Evolutionary conservation across 2,329 filamentous ascomycete genomes (phyloP), one percentile per base, ranked within the genome.

Genomic region (Fusarium setosum): DNA sequence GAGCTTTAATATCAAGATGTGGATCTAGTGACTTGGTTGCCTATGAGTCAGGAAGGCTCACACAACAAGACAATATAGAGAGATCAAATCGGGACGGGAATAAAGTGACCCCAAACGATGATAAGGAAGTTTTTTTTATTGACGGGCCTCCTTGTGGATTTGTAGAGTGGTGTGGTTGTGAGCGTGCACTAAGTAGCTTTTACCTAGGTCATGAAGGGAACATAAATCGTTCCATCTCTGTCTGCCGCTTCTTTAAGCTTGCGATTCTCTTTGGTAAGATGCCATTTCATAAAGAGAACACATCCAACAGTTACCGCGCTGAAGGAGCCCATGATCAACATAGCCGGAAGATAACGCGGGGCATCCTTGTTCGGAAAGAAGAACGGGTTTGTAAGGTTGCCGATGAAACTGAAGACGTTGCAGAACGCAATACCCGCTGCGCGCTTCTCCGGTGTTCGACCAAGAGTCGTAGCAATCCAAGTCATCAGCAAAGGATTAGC

Each of bases 321-420:
- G 26, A 69, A 69, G 1, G 55, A 64, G 2, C 68, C 65, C 29
- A 65, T 63, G 10, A 73, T 17, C 23, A 74, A 68, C 59, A 74
- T 76, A 9, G 69, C 75, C 53, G 65, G 72, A 0, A 69, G 53
- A 26, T 76, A 77, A 0, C 75, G 63, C 4, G 75, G 75, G 0
- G 54, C 65, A 13, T 77, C 73, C 20, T 56, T 64, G 1, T 68
- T 63, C 0, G 70, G 59, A 61, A 80, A 80, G 53, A 81, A 76
- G 52, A 80, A 82, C 2, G 79, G 79, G 1, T 74, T 77, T 53
- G 74, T 77, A n/a, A 81, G 73, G 9, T 77, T 80, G 1, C 77
- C 78, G 2, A 81, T 44, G 44, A 80, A 77, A 0, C 72, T 72
- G 17, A 78, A 61, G 7, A 80, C 69, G 42, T 79, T 80, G 18